Conservation (phyloP, 2,329 filamentous ascomycete genomes). For the Colletotrichum plurivorum region DNA sequence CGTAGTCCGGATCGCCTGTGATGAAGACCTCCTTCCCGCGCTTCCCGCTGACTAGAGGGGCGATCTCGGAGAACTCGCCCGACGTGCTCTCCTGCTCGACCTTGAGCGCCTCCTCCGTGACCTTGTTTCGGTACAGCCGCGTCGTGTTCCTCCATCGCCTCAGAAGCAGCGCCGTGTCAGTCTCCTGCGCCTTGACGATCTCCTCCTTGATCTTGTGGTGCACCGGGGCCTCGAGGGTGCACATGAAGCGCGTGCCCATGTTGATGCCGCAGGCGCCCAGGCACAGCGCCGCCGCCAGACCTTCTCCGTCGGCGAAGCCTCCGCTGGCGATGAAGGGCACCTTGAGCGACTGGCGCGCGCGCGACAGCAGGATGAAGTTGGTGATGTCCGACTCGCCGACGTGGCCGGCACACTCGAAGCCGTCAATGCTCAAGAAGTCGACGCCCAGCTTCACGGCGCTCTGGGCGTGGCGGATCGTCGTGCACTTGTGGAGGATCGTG, state of each 20-base stretch:
- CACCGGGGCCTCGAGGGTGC: slow-evolving; percentile 92
- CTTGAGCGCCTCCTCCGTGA: slow-evolving; percentile 83
- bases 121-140: slow-evolving; percentile 91
- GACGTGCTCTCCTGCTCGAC: slow-evolving; percentile 86
- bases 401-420: slow-evolving; percentile 95
- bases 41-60: slow-evolving; percentile 89
- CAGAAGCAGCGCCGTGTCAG: slow-evolving; percentile 90
- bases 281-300: slow-evolving; percentile 89
- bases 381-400: slow-evolving; percentile 91
- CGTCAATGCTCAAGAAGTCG: slow-evolving; percentile 96
- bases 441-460: slow-evolving; percentile 94
- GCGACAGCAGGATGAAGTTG: slow-evolving; percentile 89
- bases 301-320: slow-evolving; percentile 94
- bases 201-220: slow-evolving; percentile 94
- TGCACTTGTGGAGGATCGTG: slow-evolving; percentile 96
- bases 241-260: slow-evolving; percentile 99
- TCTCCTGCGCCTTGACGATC: slow-evolving; percentile 91
- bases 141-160: slow-evolving; percentile 94
- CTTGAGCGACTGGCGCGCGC: slow-evolving; percentile 85
- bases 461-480: slow-evolving; percentile 92
- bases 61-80: slow-evolving; percentile 91
- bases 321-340: slow-evolving; percentile 96
- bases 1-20: slow-evolving; percentile 91
- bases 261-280: slow-evolving; percentile 96
- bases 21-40: slow-evolving; percentile 91